A percentile compares a stretch with the other conserved stretches of the same genome.
Conservation (phyloP, 768 basidiomycete species). For the Cytidiella melzeri region DNA sequence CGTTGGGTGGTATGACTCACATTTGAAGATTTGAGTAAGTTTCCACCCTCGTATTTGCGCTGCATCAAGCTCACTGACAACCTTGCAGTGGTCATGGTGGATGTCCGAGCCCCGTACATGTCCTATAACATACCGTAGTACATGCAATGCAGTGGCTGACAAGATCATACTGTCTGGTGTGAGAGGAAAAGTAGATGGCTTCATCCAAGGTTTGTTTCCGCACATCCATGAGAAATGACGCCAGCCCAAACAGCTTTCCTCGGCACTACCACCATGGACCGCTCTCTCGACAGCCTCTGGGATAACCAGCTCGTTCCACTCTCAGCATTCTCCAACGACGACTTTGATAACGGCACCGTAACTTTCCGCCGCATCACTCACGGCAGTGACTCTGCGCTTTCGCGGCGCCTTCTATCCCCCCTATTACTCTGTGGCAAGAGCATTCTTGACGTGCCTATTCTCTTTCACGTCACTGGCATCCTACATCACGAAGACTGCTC, state of each 20-base stretch:
- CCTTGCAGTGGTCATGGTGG: background rate
- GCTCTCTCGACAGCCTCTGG: background rate
- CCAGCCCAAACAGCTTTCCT: background rate
- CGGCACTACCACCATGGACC: background rate
- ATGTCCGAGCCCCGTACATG: background rate
- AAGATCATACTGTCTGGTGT: background rate
- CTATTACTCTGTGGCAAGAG: background rate
- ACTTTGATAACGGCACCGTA: background rate
- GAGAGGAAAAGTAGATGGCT: background rate
- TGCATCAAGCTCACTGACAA: background rate
- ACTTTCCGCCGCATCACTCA: background rate
- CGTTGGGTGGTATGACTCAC: too few species aligned
- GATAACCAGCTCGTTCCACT: background rate
- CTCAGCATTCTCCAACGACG: background rate
- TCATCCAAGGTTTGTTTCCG: background rate
- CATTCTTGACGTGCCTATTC: background rate
- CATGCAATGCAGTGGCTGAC: too few species aligned
- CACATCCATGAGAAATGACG: too few species aligned
- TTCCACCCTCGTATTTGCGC: too few species aligned
- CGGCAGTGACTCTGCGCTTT: background rate
- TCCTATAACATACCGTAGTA: too few species aligned
- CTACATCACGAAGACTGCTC: background rate
- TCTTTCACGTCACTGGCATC: background rate
- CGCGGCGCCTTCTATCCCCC: background rate
- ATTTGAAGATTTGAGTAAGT: too few species aligned